These are phyloP conservation scores for Cyclotella atomus DNA, from an alignment of 108 stramenopile species.

Conservation along the genomic window DNA sequence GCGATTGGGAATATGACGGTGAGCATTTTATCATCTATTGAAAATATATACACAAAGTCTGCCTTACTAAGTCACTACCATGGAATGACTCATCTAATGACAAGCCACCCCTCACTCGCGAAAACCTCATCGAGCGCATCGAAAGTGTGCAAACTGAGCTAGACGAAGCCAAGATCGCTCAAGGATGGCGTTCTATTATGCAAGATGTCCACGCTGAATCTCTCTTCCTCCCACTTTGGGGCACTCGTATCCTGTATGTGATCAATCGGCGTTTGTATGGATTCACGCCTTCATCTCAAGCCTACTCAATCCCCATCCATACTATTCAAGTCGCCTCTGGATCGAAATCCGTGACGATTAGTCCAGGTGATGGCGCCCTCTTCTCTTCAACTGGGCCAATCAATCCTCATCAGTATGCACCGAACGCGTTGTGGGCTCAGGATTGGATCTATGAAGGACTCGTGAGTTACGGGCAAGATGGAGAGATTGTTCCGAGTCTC, in stretches of 20 bases:
- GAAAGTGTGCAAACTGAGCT: constrained; percentile 39
- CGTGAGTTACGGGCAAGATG: constrained; percentile 64
- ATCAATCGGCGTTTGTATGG: constrained; percentile 61
- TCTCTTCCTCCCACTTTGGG: constrained; percentile 65
- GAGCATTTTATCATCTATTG: neutral
- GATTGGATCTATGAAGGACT: constrained; percentile 77
- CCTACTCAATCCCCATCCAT: constrained; percentile 49
- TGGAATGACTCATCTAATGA: neutral
- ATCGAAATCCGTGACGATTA: constrained; percentile 46
- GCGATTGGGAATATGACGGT: constrained; percentile 37
- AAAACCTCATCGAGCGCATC: constrained; percentile 45
- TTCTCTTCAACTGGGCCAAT: constrained; percentile 54
- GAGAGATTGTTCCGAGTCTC: constrained; percentile 55
- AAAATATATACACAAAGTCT: no score
- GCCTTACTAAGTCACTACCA: no score
- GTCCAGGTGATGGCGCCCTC: constrained; percentile 59
- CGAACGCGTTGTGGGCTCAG: constrained; percentile 58
- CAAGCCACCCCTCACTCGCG: constrained; percentile 53
- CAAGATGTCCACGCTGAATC: constrained; percentile 61
- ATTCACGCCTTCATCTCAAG: constrained; percentile 45
- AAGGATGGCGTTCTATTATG: constrained; percentile 54
- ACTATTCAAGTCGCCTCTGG: constrained; percentile 41
- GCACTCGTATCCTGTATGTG: constrained; percentile 63
- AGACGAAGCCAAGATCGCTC: constrained; percentile 14
- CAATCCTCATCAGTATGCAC: constrained; percentile 66